Conservation (phyloP, 371 early-diverging fungal genomes). For the Coemansia sp. region DNA sequence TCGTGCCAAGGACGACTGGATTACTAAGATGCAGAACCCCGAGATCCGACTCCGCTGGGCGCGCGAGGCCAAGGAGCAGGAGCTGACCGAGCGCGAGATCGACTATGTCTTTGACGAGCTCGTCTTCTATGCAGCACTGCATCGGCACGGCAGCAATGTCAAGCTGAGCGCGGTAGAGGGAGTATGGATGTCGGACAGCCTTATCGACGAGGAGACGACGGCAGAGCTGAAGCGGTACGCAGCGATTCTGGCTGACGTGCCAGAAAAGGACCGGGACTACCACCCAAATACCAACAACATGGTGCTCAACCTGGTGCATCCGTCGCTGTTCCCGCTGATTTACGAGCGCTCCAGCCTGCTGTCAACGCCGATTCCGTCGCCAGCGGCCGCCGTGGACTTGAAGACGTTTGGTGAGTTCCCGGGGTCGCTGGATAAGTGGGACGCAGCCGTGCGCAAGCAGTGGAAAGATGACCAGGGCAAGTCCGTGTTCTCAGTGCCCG, state of each 20-base stretch:
- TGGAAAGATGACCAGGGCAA: background rate
- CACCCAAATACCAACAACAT: conserved; percentile 57
- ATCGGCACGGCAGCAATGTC: conserved; percentile 21
- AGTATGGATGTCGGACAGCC: conserved; percentile 49
- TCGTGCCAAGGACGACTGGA: conserved; percentile 54
- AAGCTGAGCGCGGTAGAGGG: conserved; percentile 47
- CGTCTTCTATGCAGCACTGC: conserved; percentile 34
- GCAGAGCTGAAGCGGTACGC: conserved; percentile 32
- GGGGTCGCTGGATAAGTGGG: conserved; percentile 14
- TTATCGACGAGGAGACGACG: conserved; percentile 27
- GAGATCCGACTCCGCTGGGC: conserved; percentile 50
- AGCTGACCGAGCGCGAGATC: conserved; percentile 40
- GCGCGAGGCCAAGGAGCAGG: conserved; percentile 35
- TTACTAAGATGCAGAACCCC: conserved; percentile 38
- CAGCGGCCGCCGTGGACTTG: conserved; percentile 24
- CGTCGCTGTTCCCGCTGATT: conserved; percentile 58
- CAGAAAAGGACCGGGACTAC: conserved; percentile 52
- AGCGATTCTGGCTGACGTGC: conserved; percentile 43
- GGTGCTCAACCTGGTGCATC: conserved; percentile 64
- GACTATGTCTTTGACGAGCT: conserved; percentile 52
- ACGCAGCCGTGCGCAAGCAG: background rate
- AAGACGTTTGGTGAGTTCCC: conserved; percentile 31
- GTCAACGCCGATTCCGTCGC: conserved; percentile 21
- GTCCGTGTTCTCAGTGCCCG: background rate
- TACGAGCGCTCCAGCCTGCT: conserved; percentile 19